These are phyloP conservation scores for Corchorus olitorius DNA, from an alignment of 345 rosid genomes.

Conservation along the genomic window DNA sequence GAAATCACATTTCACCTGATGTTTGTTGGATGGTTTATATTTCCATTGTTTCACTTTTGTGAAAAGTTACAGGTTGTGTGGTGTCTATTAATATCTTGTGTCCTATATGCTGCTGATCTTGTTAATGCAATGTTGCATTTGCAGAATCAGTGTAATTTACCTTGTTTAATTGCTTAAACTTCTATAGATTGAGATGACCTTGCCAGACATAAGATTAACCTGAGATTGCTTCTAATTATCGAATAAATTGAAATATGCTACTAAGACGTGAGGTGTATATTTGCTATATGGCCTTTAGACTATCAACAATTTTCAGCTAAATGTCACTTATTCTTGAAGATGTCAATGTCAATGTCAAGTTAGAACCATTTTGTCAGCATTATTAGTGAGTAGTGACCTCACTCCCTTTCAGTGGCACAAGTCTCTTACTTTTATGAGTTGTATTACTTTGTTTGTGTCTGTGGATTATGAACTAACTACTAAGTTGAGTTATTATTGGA, in stretches of 20 bases:
- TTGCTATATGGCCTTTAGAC: background rate
- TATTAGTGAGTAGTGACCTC: background rate
- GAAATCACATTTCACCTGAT: background rate
- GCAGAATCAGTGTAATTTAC: background rate
- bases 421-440: background rate
- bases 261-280: background rate
- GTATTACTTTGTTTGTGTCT: background rate
- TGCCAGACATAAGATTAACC: slow-evolving; percentile 8
- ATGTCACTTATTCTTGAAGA: background rate
- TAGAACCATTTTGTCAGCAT: background rate
- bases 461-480: background rate
- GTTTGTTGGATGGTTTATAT: background rate
- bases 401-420: background rate
- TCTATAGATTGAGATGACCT: background rate
- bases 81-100: background rate
- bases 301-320: background rate
- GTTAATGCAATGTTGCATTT: background rate
- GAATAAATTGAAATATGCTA: background rate
- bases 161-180: slow-evolving; percentile 11
- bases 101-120: background rate
- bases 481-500: background rate
- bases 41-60: background rate
- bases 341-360: background rate
- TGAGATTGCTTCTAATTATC: background rate
- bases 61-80: background rate